A percentile compares a stretch with the other conserved stretches of the same genome.
Conservation (phyloP, 1,284 basidiomycete species). For the Cutaneotrichosporon sp. region DNA sequence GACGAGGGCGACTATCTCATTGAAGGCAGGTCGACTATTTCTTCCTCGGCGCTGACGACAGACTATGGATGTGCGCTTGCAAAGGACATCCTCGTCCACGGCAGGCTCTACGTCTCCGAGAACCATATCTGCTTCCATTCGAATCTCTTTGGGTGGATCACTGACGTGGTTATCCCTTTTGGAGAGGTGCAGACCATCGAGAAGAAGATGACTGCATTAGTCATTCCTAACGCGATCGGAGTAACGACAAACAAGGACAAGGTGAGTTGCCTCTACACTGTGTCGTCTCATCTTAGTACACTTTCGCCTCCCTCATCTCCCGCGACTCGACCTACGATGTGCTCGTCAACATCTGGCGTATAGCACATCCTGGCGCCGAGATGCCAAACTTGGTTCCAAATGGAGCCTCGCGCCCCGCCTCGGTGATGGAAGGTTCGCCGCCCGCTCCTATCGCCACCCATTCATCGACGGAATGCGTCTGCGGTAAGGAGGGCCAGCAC, state of each 20-base stretch:
- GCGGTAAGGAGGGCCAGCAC: constrained; percentile 71
- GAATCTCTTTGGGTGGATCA: constrained; percentile 99
- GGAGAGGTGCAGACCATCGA: constrained; percentile 86
- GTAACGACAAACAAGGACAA: constrained; percentile 71
- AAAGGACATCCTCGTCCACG: constrained; percentile 94
- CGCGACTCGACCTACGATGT: constrained; percentile 96
- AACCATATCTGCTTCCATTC: constrained; percentile 98
- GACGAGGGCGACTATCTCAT: constrained; percentile 98
- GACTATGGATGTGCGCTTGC: constrained; percentile 97
- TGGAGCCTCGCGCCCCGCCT: constrained; percentile 34
- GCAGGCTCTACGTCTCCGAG: constrained; percentile 93
- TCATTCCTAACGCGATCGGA: constrained; percentile 97
- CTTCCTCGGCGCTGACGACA: constrained; percentile 48
- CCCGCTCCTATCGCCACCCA: constrained; percentile 15
- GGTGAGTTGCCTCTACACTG: constrained; percentile 28
- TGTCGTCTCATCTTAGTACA: constrained; percentile 62
- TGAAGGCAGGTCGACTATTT: constrained; percentile 66
- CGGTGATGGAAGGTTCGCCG: constrained; percentile 28
- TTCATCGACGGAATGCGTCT: constrained; percentile 67
- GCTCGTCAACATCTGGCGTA: constrained; percentile 92
- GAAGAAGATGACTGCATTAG: constrained; percentile 97
- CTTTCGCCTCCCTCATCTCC: constrained; percentile 93
- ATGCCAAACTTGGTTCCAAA: constrained; percentile 25
- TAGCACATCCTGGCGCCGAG: constrained; percentile 73
- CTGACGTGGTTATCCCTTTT: constrained; percentile 89